phyloP scores from a whole-genome alignment of 2,329 filamentous ascomycete genomes.

The Sclerotinia minor region DNA sequence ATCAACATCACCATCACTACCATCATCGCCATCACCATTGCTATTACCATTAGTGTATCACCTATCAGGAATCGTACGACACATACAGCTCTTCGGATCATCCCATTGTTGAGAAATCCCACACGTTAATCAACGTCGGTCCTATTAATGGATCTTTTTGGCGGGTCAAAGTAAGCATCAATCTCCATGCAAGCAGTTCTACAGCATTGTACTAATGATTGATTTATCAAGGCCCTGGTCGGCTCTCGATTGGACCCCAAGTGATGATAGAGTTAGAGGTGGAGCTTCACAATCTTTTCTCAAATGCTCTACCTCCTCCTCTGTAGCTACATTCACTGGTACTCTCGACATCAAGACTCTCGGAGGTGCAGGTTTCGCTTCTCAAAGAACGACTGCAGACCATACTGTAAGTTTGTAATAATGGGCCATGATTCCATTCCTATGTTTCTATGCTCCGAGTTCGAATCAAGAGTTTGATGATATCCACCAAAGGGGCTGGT shows the following conservation, averaged over 20 bases:
- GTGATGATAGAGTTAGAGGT: constrained; percentile 76
- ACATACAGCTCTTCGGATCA: neutral
- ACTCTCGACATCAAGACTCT: constrained; percentile 71
- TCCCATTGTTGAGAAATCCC: neutral
- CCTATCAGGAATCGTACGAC: no score
- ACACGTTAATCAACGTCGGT: neutral
- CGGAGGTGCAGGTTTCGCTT: constrained; percentile 80
- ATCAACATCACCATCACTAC: no score
- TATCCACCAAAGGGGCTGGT: neutral
- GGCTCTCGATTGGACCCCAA: constrained; percentile 62
- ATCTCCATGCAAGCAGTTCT: neutral
- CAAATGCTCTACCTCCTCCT: constrained; percentile 39
- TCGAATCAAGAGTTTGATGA: neutral
- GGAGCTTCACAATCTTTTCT: constrained; percentile 62
- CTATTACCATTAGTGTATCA: neutral
- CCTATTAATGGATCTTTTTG: constrained; percentile 30
- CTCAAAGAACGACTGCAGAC: constrained; percentile 65
- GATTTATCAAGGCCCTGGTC: constrained; percentile 56
- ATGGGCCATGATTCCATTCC: neutral
- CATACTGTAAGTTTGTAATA: constrained; percentile 38
- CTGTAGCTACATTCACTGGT: constrained; percentile 60
- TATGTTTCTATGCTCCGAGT: neutral
- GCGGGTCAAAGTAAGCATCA: constrained; percentile 35
- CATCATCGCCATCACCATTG: neutral
- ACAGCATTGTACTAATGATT: neutral